A percentile compares a stretch with the other conserved stretches of the same genome.
Evolutionary conservation across 208 protist species (phyloP).

Genomic region (Lotmaria passim): DNA sequence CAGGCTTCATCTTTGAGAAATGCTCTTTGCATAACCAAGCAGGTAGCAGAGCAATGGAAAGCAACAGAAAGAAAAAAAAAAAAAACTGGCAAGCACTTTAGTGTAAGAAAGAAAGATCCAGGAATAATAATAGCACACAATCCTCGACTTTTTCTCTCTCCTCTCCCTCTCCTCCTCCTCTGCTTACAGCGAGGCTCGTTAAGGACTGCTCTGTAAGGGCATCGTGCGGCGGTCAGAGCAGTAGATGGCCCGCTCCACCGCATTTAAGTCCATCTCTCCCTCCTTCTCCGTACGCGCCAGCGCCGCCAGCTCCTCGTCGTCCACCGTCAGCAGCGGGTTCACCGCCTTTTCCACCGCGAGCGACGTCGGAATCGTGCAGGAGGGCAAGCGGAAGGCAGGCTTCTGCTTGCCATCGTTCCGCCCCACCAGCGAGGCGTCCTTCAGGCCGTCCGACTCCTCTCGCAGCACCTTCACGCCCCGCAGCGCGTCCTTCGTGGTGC

Average conservation of each 20-base stretch:
- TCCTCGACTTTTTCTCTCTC: too few relatives aligned
- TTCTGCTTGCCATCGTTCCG: constrained; percentile 3
- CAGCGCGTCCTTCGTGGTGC: constrained; percentile 28
- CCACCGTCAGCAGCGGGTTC: constrained; percentile 75
- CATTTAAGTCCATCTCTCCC: constrained; percentile 28
- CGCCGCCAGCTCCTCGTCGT: constrained; percentile 41
- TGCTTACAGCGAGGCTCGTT: too few relatives aligned
- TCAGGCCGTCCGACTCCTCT: constrained; percentile 42
- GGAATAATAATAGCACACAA: too few relatives aligned
- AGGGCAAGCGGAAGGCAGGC: constrained; percentile 36
- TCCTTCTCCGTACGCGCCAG: constrained; percentile 25
- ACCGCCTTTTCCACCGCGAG: constrained; percentile 59
- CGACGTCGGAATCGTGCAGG: constrained; percentile 73
- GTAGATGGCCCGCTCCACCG: constrained; percentile 50
- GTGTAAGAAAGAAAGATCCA: too few relatives aligned
- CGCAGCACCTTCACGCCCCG: constrained; percentile 44
- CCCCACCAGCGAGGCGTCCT: constrained; percentile 29
- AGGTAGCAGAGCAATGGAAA: too few relatives aligned
- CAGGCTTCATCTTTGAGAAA: too few relatives aligned
- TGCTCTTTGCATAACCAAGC: too few relatives aligned
- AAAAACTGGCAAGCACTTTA: too few relatives aligned
- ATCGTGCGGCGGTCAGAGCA: constrained; percentile 40
- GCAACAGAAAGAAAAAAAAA: too few relatives aligned
- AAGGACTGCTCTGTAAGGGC: not conserved
- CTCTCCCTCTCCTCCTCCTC: too few relatives aligned